A percentile compares a stretch with the other conserved stretches of the same genome.
Conservation (phyloP, 305 asterid genomes). For the Fraxinus sp. region DNA sequence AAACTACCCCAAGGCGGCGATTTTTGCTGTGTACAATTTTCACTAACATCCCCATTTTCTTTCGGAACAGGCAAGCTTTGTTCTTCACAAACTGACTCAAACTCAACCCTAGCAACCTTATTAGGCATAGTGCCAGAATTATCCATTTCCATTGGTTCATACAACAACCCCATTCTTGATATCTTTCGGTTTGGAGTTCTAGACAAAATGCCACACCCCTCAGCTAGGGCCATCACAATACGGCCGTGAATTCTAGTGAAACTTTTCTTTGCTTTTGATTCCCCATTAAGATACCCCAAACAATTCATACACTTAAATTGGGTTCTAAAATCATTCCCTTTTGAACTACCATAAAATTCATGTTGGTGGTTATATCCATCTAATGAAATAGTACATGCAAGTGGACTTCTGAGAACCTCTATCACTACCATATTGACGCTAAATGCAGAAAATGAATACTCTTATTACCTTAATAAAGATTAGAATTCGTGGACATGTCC, state of each 20-base stretch:
- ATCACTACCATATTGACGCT: conserved; percentile 38
- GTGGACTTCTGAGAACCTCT: conserved; percentile 34
- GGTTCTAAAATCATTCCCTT: conserved; percentile 24
- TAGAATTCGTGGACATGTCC: conserved; percentile 6
- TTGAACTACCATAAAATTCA: conserved; percentile 26
- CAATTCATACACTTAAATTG: conserved; percentile 24
- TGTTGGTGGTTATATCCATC: conserved; percentile 17
- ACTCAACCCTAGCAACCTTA: conserved; percentile 40
- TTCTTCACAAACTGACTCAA: conserved; percentile 35
- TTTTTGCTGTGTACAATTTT: conserved; percentile 29
- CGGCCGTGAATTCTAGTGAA: conserved; percentile 20
- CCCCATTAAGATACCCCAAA: conserved; percentile 26
- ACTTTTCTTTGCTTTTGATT: conserved; percentile 21
- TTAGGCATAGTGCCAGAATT: conserved; percentile 13
- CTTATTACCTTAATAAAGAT: background rate
- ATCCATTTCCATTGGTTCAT: conserved; percentile 8
- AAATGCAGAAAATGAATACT: conserved; percentile 10
- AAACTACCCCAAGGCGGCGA: conserved; percentile 39
- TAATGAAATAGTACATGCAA: conserved; percentile 29
- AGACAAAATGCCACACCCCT: conserved; percentile 15
- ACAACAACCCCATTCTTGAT: background rate
- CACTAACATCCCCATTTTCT: conserved; percentile 34
- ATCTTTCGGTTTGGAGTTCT: conserved; percentile 23
- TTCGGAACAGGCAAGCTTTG: conserved; percentile 11
- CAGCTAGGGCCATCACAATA: conserved; percentile 15